phyloP scores from a whole-genome alignment of 2,329 filamentous ascomycete species.

The Ceratocystis cubensis region DNA sequence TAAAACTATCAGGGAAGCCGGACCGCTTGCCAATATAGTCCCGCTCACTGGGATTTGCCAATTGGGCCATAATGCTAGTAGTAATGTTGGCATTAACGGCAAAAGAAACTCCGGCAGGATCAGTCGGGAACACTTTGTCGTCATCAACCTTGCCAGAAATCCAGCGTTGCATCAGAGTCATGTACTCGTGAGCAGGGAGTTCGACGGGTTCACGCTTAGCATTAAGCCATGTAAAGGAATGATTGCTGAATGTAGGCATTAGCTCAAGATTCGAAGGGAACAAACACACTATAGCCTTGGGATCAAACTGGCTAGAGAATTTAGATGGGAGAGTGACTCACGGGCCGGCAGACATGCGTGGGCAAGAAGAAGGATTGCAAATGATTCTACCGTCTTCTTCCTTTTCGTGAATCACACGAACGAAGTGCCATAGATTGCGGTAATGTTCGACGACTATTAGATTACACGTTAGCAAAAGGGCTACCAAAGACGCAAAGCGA shows the following conservation, averaged over 20 bases:
- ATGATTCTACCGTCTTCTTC: constrained; percentile 66
- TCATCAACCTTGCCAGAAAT: constrained; percentile 94
- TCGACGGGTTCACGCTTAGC: constrained; percentile 76
- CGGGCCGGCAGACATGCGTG: constrained; percentile 88
- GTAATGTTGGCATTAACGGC: constrained; percentile 48
- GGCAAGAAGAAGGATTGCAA: constrained; percentile 74
- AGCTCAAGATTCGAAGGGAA: background rate
- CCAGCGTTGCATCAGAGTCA: constrained; percentile 93
- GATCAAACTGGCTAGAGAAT: background rate
- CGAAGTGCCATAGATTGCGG: constrained; percentile 76
- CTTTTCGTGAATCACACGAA: constrained; percentile 75
- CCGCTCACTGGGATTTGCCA: constrained; percentile 47
- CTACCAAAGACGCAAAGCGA: background rate
- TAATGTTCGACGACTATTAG: constrained; percentile 77
- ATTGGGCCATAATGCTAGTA: constrained; percentile 47
- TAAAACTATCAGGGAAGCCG: constrained; percentile 82
- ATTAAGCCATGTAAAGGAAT: constrained; percentile 95
- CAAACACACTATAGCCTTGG: too few relatives aligned
- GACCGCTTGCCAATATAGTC: constrained; percentile 85
- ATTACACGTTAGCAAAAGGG: constrained; percentile 11
- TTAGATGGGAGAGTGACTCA: constrained; percentile 41
- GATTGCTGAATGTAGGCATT: constrained; percentile 42
- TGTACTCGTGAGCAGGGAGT: constrained; percentile 84
- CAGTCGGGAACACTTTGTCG: constrained; percentile 77
- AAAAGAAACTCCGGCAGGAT: constrained; percentile 57